Evolutionary conservation across 2,329 filamentous ascomycete genomes (phyloP).

Genomic region (Metarhizium humberi): DNA sequence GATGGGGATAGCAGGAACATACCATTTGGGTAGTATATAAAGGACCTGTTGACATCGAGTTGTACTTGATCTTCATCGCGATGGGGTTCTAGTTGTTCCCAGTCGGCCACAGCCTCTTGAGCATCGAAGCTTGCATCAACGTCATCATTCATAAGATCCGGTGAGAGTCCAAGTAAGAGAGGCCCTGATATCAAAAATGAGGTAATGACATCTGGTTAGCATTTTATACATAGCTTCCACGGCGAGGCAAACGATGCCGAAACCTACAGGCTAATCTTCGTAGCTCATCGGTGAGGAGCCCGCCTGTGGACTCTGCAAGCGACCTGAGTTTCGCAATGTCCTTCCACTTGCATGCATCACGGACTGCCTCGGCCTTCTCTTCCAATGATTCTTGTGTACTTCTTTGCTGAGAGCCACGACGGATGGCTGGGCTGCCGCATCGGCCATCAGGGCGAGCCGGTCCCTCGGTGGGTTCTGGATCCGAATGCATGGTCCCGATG

Average conservation of each 20-base stretch:
- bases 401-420: not conserved
- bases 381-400: not conserved
- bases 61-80: conserved; percentile 83
- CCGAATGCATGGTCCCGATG: conserved; percentile 9
- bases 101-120: conserved; percentile 22
- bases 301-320: conserved; percentile 55
- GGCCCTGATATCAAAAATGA: conserved; percentile 42
- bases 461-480: conserved; percentile 4
- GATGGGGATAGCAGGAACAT: conserved; percentile 11
- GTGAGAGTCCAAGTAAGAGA: conserved; percentile 38
- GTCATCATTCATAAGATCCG: not conserved
- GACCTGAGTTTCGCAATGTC: conserved; percentile 47
- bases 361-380: conserved; percentile 13
- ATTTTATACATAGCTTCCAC: conserved; percentile 3
- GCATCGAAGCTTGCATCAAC: conserved; percentile 1
- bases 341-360: conserved; percentile 48
- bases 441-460: conserved; percentile 7
- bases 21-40: conserved; percentile 91
- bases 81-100: conserved; percentile 64
- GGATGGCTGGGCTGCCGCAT: not conserved
- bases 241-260: conserved; percentile 2
- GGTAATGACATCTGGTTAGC: not conserved
- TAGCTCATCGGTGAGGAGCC: conserved; percentile 57
- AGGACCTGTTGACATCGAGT: conserved; percentile 90
- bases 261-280: conserved; percentile 70